Percentiles rank a stretch among this genome's conserved stretches.
These are phyloP conservation scores for Rhizopogon salebrosus DNA, from an alignment of 768 basidiomycete species.

Conservation along the genomic window DNA sequence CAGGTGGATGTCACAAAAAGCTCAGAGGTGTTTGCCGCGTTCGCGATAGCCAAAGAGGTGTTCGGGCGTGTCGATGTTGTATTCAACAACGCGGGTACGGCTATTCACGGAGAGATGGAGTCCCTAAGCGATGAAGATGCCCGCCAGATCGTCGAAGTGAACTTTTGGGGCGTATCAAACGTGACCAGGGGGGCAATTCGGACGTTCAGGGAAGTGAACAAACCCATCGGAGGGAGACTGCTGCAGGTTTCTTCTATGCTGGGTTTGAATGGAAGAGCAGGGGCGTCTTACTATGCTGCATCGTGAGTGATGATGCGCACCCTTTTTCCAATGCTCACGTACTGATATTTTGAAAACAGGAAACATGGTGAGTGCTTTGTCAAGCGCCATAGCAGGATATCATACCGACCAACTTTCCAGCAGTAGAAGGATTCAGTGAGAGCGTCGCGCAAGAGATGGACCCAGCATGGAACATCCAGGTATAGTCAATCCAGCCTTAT, in stretches of 20 bases:
- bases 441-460: slow-evolving; percentile 18
- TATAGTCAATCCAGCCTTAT: background rate
- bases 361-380: slow-evolving; percentile 1
- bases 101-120: slow-evolving; percentile 28
- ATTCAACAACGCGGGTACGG: slow-evolving; percentile 32
- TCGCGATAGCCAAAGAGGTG: slow-evolving; percentile 19
- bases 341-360: background rate
- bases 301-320: slow-evolving; percentile 10
- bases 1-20: slow-evolving; percentile 27
- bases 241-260: slow-evolving; percentile 28
- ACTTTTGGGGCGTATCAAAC: slow-evolving; percentile 27
- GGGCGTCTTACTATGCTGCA: slow-evolving; percentile 20
- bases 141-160: slow-evolving; percentile 32
- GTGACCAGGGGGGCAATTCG: slow-evolving; percentile 28
- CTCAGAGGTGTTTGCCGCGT: slow-evolving; percentile 21
- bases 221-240: slow-evolving; percentile 29
- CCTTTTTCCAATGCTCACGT: background rate
- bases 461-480: slow-evolving; percentile 27
- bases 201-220: slow-evolving; percentile 33
- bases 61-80: slow-evolving; percentile 35
- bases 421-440: slow-evolving; percentile 25
- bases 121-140: slow-evolving; percentile 25
- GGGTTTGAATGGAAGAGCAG: slow-evolving; percentile 11
- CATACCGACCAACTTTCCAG: slow-evolving; percentile 4
- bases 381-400: background rate